These are phyloP conservation scores for Ogataea nitratoaversa DNA, from an alignment of 805 yeast species.

Conservation along the genomic window DNA sequence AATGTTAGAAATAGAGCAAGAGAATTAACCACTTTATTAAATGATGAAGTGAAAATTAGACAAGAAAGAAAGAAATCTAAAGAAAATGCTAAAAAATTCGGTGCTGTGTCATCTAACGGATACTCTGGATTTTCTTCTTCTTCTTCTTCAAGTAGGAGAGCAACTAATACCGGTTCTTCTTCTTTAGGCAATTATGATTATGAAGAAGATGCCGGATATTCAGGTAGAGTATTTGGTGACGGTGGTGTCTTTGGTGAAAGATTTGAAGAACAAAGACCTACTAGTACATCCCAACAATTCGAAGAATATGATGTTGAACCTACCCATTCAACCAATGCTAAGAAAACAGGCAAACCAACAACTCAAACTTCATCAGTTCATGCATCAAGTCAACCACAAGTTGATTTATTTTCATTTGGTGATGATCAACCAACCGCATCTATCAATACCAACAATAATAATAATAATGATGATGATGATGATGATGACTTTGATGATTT, in stretches of 20 bases:
- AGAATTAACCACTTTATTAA: conserved; percentile 62
- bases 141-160: conserved; percentile 26
- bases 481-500: conserved; percentile 81
- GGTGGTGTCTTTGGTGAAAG: conserved; percentile 68
- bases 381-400: conserved; percentile 33
- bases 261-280: conserved; percentile 53
- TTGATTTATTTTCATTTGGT: conserved; percentile 49
- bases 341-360: conserved; percentile 30
- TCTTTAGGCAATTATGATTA: conserved; percentile 36
- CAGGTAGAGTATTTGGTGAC: conserved; percentile 60
- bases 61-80: conserved; percentile 89
- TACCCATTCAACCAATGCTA: conserved; percentile 15
- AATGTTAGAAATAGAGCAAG: conserved; percentile 91
- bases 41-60: conserved; percentile 73
- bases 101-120: conserved; percentile 51
- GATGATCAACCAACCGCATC: conserved; percentile 24
- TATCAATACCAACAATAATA: conserved; percentile 17
- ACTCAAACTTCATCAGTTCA: conserved; percentile 38
- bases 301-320: conserved; percentile 60
- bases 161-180: conserved; percentile 29
- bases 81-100: conserved; percentile 75
- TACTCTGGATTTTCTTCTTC: neutral
- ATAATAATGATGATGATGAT: conserved; percentile 39
- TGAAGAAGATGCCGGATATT: conserved; percentile 40
- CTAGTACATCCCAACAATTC: conserved; percentile 38